phyloP scores from a whole-genome alignment of 2,329 filamentous ascomycete species.

The Cladosporium austrohemisphaericum region DNA sequence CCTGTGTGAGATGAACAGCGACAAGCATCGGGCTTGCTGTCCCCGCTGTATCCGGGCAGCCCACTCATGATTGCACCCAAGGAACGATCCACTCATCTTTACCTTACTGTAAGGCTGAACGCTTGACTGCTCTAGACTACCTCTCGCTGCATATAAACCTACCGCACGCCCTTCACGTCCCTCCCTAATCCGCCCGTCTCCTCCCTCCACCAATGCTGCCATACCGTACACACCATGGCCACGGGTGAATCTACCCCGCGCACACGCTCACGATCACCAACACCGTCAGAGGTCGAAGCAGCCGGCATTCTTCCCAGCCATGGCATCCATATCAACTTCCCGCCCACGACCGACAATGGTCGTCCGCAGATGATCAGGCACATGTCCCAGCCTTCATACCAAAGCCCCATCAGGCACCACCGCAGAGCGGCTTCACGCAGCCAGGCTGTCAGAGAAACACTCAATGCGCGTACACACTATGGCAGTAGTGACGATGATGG shows the following conservation, averaged over 20 bases:
- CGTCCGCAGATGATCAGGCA: constrained; percentile 43
- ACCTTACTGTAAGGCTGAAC: no score
- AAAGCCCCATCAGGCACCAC: constrained; percentile 64
- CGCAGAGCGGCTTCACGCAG: constrained; percentile 57
- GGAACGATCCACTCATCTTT: no score
- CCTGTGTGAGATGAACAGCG: no score
- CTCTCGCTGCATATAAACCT: background rate
- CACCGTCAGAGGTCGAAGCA: constrained; percentile 17
- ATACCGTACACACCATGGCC: constrained; percentile 3
- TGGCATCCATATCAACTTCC: constrained; percentile 47
- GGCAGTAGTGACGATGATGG: constrained; percentile 81
- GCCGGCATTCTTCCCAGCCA: constrained; percentile 37
- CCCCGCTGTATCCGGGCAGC: no score
- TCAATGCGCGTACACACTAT: constrained; percentile 85
- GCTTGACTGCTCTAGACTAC: no score
- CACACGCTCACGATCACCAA: constrained; percentile 5
- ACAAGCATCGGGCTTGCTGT: no score
- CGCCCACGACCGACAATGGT: constrained; percentile 34
- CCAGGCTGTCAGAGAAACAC: constrained; percentile 74
- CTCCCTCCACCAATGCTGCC: constrained; percentile 7
- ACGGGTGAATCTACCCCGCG: constrained; percentile 8
- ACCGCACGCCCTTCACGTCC: background rate
- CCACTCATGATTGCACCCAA: no score
- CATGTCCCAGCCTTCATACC: constrained; percentile 56
- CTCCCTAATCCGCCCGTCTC: background rate